Percentiles rank a stretch among this genome's conserved stretches.
Conservation (phyloP, 805 yeast species). For the Kuraishia borneana region DNA sequence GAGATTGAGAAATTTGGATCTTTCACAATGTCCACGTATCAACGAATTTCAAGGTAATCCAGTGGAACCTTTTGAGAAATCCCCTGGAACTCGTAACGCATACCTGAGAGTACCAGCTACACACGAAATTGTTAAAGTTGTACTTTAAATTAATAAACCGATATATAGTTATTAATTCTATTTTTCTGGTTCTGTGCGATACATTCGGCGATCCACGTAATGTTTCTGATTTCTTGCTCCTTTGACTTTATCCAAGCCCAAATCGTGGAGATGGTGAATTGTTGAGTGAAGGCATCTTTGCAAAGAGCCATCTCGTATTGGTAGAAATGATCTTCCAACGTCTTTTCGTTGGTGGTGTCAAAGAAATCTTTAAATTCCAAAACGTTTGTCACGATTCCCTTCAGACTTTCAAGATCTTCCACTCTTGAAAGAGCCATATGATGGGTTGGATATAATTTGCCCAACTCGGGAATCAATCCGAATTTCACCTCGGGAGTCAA, state of each 20-base stretch:
- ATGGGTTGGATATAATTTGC: slow-evolving; percentile 66
- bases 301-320: slow-evolving; percentile 86
- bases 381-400: slow-evolving; percentile 48
- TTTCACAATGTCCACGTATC: slow-evolving; percentile 65
- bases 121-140: slow-evolving; percentile 47
- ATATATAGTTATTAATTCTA: slow-evolving; percentile 80
- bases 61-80: slow-evolving; percentile 41
- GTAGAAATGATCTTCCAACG: slow-evolving; percentile 91
- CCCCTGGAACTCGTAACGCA: slow-evolving; percentile 43
- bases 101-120: slow-evolving; percentile 38
- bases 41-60: slow-evolving; percentile 50
- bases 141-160: slow-evolving; percentile 58
- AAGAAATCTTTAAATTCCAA: slow-evolving; percentile 57
- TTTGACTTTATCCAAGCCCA: slow-evolving; percentile 97
- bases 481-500: slow-evolving; percentile 63
- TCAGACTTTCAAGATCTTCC: slow-evolving; percentile 81
- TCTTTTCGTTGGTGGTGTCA: slow-evolving; percentile 37
- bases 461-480: slow-evolving; percentile 69
- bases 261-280: slow-evolving; percentile 77
- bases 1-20: slow-evolving; percentile 39
- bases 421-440: slow-evolving; percentile 58
- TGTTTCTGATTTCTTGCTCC: slow-evolving; percentile 94
- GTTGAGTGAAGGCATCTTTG: slow-evolving; percentile 91
- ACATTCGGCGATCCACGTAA: slow-evolving; percentile 99
- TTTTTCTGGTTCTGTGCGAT: slow-evolving; percentile 97